Evolutionary conservation across 352 stramenopile genomes (phyloP), one percentile per base, ranked within the genome.

Genomic region (Phytophthora idaei): DNA sequence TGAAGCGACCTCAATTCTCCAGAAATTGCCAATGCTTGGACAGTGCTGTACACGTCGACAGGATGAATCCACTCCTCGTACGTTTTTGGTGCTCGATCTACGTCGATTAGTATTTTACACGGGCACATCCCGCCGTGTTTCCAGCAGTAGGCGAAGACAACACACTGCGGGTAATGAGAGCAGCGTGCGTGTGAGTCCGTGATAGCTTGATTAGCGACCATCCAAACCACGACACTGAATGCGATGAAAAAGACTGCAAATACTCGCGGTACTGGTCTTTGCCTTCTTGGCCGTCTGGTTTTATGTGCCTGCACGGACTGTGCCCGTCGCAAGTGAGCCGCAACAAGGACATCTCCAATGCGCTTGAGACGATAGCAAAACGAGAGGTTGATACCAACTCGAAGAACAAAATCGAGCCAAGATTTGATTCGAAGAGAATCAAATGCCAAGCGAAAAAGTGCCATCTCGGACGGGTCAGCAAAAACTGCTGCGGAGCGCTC

Each of bases 31-130:
- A 80, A 39, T 11, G 32, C 32, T 21, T 53, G 49, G 1, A 84
- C 71, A 7, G 36, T 56, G 2, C 70, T 39, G 0, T 52, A 73
- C 2, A 45, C 61, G 29, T 84, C 71, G n/a, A 67, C 4, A 2
- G 71, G 71, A 32, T 80, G 29, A 0, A 45, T 61, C 73, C 67
- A 84, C 32, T 81, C 64, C 9, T 71, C 39, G n/a, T 77, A 81
- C 0, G 64, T 76, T 17, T 37, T 74, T 12, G 73, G 67, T 3
- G 71, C 53, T 6, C 15, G 37, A 27, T 78, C 27, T 2, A 57
- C 67, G 37, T 77, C 71, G 9, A 82, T 52, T 3, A 80, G 21
- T 2, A 69, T 64, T 48, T 67, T 47, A 47, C 76, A 85, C 0
- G 74, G 76, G 52, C 74, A 82, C 8, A 48, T 27, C 1, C n/a